Percentiles rank a stretch among this genome's conserved stretches.
phyloP scores from a whole-genome alignment of 192 early-diverging fungal species.

The Backusella circina region DNA sequence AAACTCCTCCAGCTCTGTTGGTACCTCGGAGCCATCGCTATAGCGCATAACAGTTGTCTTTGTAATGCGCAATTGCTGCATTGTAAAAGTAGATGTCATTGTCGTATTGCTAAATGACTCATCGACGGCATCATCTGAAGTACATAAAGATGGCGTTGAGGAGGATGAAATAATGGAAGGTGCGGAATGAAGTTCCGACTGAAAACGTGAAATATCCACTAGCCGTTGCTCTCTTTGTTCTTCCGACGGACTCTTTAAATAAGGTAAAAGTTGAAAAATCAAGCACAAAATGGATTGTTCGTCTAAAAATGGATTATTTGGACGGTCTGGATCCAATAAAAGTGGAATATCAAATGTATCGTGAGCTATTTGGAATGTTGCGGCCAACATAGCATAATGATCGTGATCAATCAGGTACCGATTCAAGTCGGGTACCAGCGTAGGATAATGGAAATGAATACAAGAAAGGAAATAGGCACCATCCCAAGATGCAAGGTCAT shows the following conservation, averaged over 20 bases:
- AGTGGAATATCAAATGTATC: neutral
- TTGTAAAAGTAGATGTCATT: conserved; percentile 8
- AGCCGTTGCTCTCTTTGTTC: neutral
- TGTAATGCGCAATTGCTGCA: conserved; percentile 16
- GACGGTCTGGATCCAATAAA: conserved; percentile 2
- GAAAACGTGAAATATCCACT: conserved; percentile 2
- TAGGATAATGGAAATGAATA: conserved; percentile 19
- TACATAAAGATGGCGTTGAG: neutral
- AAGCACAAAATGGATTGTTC: neutral
- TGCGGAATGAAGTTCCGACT: neutral
- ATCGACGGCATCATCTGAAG: neutral
- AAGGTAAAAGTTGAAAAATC: conserved; percentile 1
- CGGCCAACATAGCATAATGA: neutral
- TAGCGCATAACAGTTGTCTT: conserved; percentile 2
- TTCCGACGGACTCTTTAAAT: neutral
- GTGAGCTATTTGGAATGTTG: conserved; percentile 6
- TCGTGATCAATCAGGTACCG: neutral
- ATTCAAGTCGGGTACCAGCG: conserved; percentile 9
- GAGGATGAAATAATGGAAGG: neutral
- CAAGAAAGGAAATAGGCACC: conserved; percentile 6
- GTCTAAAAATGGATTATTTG: neutral
- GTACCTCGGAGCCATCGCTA: conserved; percentile 7
- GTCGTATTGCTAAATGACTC: conserved; percentile 4
- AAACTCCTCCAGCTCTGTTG: conserved; percentile 1
- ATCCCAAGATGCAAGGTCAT: neutral